These are phyloP conservation scores for Trichoderma sp. DNA, from an alignment of 2,329 filamentous ascomycete genomes.

Conservation along the genomic window DNA sequence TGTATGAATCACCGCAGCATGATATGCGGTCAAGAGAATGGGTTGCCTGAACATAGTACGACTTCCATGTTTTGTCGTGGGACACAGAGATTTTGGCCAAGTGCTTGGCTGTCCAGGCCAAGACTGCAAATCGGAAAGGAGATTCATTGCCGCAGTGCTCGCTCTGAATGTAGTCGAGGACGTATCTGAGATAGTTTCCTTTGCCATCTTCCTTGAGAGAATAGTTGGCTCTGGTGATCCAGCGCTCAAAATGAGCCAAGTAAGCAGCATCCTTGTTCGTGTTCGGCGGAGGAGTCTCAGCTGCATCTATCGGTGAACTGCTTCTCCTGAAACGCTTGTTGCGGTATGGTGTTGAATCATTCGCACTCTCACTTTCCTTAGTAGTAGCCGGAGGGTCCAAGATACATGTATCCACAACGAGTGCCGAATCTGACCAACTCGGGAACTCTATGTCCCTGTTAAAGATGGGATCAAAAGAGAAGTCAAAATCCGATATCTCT, in stretches of 20 bases:
- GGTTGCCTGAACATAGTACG: not conserved
- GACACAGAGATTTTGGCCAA: not conserved
- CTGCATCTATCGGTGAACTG: not conserved
- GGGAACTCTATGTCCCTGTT: not conserved
- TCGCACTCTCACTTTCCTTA: not conserved
- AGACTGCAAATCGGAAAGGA: not conserved
- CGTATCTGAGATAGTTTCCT: conserved; percentile 14
- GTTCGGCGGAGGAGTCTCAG: not conserved
- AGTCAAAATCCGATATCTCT: not conserved
- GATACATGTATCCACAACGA: not conserved
- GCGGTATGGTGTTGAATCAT: not conserved
- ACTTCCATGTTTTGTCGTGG: not conserved
- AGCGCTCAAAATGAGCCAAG: conserved; percentile 11
- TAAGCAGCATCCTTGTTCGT: not conserved
- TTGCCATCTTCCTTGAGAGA: conserved; percentile 16
- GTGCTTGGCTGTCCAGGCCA: conserved; percentile 18
- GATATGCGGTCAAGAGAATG: not conserved
- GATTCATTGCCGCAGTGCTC: not conserved
- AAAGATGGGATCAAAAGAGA: conserved; percentile 5
- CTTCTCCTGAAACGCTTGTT: not conserved
- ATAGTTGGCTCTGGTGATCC: conserved; percentile 2
- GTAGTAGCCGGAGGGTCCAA: not conserved
- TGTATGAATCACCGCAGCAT: not conserved
- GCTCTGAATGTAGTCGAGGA: not conserved
- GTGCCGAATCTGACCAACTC: not conserved